Evolutionary conservation across 225 moss, liverwort and hornwort species (phyloP).

Genomic region (Antitrichia curtipendula): DNA sequence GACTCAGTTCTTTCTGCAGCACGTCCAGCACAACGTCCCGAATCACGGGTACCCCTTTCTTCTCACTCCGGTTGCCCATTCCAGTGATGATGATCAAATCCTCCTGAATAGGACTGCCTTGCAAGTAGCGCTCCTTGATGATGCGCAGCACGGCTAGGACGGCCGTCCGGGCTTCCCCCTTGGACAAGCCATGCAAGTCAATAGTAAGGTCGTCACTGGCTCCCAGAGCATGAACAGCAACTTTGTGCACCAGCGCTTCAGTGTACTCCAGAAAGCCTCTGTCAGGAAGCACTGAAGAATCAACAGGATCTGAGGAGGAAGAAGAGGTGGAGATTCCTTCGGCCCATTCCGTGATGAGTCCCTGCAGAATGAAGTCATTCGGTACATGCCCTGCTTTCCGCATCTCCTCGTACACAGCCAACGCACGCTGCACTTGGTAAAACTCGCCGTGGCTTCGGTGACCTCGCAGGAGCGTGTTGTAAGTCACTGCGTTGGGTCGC

Average conservation of each 20-base stretch:
- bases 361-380: conserved; percentile 71
- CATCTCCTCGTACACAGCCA: conserved; percentile 93
- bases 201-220: conserved; percentile 26
- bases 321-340: conserved; percentile 47
- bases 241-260: conserved; percentile 65
- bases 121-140: conserved; percentile 66
- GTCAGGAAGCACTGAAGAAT: neutral
- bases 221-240: conserved; percentile 64
- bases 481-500: conserved; percentile 82
- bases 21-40: conserved; percentile 60
- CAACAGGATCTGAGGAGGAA: neutral
- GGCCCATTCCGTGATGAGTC: conserved; percentile 84
- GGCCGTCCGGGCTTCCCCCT: conserved; percentile 79
- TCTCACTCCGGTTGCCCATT: conserved; percentile 56
- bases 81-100: conserved; percentile 87
- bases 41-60: conserved; percentile 54
- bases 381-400: conserved; percentile 88
- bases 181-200: conserved; percentile 86
- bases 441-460: conserved; percentile 52
- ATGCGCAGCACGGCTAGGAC: conserved; percentile 82
- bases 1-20: conserved; percentile 61
- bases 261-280: conserved; percentile 58
- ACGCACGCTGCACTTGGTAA: conserved; percentile 67
- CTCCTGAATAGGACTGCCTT: conserved; percentile 36
- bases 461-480: conserved; percentile 68